A percentile compares a stretch with the other conserved stretches of the same genome.
These are phyloP conservation scores for Ophiostoma triangulosporum DNA, from an alignment of 2,329 filamentous ascomycete genomes.

Conservation along the genomic window DNA sequence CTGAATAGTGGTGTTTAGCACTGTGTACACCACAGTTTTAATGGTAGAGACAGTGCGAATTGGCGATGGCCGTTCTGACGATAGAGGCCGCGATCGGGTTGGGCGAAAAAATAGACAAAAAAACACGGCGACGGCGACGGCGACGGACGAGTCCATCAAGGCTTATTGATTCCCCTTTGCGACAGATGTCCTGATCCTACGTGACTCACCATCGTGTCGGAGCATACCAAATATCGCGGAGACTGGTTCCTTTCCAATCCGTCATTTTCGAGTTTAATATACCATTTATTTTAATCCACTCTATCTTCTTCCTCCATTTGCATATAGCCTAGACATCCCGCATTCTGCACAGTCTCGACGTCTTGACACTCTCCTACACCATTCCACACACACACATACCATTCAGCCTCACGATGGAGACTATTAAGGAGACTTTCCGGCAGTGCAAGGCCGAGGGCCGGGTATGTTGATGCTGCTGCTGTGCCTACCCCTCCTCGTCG, in stretches of 20 bases:
- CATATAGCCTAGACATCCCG: neutral
- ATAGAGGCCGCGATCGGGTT: neutral
- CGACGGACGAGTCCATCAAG: neutral
- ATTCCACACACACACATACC: neutral
- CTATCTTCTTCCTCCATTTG: neutral
- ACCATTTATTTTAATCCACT: neutral
- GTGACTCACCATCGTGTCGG: neutral
- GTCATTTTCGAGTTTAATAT: neutral
- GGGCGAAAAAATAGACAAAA: neutral
- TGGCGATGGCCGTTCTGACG: neutral
- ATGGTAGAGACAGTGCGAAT: conserved; percentile 3
- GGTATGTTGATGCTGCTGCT: conserved; percentile 23
- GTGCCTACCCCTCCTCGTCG: neutral
- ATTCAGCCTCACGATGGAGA: conserved; percentile 33
- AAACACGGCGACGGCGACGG: neutral
- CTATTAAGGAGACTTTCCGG: conserved; percentile 44
- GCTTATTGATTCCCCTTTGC: neutral
- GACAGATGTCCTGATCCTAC: neutral
- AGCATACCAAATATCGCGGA: neutral
- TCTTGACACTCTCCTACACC: neutral
- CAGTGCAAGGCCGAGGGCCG: conserved; percentile 45
- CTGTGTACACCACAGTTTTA: no score
- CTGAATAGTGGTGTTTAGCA: neutral
- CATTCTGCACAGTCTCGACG: neutral
- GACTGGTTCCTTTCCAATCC: neutral